Conservation (phyloP, 2,329 filamentous ascomycete genomes). For the Curvularia spicifera region DNA sequence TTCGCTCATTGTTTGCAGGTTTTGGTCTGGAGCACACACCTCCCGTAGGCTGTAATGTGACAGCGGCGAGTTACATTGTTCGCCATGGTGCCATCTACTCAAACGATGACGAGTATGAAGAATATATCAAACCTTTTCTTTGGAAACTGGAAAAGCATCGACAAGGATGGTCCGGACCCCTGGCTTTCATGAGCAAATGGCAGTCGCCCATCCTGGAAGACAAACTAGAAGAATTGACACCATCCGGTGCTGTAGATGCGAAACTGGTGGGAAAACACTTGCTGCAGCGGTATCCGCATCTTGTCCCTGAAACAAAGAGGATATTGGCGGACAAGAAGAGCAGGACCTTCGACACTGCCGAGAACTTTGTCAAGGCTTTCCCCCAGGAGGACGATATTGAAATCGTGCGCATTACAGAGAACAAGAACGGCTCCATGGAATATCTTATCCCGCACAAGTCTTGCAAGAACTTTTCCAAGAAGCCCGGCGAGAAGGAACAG, state of each 20-base stretch:
- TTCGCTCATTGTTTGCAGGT: conserved; percentile 2
- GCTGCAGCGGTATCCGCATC: conserved; percentile 60
- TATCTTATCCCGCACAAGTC: conserved; percentile 45
- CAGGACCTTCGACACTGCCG: conserved; percentile 45
- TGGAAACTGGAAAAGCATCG: conserved; percentile 65
- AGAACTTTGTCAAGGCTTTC: conserved; percentile 40
- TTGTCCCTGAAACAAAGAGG: conserved; percentile 51
- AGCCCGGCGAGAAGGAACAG: conserved; percentile 41
- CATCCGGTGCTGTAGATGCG: conserved; percentile 55
- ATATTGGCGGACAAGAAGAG: conserved; percentile 47
- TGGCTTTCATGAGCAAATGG: conserved; percentile 65
- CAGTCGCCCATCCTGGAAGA: conserved; percentile 61
- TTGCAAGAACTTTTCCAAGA: conserved; percentile 44
- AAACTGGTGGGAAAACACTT: conserved; percentile 67
- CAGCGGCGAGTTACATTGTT: conserved; percentile 56
- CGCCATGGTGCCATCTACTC: conserved; percentile 59
- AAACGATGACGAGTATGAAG: conserved; percentile 59
- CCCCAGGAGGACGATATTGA: conserved; percentile 40
- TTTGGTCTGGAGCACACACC: conserved; percentile 55
- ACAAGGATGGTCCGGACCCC: conserved; percentile 58
- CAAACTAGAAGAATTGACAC: conserved; percentile 50
- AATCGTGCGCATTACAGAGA: conserved; percentile 42
- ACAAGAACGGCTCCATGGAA: conserved; percentile 40
- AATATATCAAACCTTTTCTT: conserved; percentile 58
- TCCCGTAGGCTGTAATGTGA: conserved; percentile 58